phyloP scores from a whole-genome alignment of 2,329 filamentous ascomycete genomes.

The Albifimbria verrucaria region DNA sequence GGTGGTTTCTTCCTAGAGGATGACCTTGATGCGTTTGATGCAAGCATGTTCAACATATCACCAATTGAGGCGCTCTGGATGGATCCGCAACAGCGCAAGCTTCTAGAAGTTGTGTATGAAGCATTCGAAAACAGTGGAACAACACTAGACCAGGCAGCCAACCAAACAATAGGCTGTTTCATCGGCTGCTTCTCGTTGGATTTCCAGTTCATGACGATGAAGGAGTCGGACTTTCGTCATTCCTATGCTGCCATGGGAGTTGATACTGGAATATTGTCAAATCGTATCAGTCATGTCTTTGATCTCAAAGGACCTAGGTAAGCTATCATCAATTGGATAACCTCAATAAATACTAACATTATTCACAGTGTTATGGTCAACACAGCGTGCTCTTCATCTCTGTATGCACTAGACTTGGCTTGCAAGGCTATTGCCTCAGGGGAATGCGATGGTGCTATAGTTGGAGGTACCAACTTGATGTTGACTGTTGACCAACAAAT shows the following conservation, averaged over 20 bases:
- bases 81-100: not conserved
- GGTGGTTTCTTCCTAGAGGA: not conserved
- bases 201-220: not conserved
- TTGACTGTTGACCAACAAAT: constrained; percentile 17
- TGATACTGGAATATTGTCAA: not conserved
- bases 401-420: constrained; percentile 39
- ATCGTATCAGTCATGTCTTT: not conserved
- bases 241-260: not conserved
- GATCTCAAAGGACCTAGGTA: not conserved
- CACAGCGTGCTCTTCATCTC: constrained; percentile 41
- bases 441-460: constrained; percentile 27
- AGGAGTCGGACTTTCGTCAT: not conserved
- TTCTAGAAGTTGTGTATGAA: not conserved
- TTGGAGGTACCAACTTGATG: constrained; percentile 26
- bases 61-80: not conserved
- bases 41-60: not conserved
- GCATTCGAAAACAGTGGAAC: not conserved
- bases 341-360: not conserved
- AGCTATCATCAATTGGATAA: not conserved
- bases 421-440: constrained; percentile 25
- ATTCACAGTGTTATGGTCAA: constrained; percentile 23
- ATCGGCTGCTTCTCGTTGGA: not conserved
- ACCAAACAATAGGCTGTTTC: not conserved
- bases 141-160: not conserved
- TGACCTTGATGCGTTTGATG: not conserved